Base-by-base conservation (phyloP, 1,139 yeast species). In the Blastobotrys illinoisensis region DNA sequence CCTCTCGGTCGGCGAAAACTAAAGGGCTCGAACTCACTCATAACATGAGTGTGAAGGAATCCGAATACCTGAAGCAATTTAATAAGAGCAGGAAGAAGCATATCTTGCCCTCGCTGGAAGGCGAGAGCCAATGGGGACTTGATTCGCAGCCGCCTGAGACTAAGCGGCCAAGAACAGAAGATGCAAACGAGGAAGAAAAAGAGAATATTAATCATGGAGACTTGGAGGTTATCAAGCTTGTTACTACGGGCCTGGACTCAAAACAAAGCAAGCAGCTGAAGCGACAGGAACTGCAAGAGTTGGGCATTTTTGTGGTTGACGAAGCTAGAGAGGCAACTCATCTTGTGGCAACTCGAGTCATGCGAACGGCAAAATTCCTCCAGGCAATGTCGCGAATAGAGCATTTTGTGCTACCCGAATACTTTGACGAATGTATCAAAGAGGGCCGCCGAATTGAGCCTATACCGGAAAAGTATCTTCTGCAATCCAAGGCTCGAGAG, bases 281-380 rank as follows among this genome's bases (percentile, higher is more conserved):
- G 49, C 52, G 56, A 43, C 24, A 21, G 16, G 18, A 43, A 5
- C 44, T 46, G 11, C 40, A 36, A 16, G 19, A 19, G 2, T 9
- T 52, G 13, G 50, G 46, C 11, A 43, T 54, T 21, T 36, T 59
- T 5, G 53, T 57, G 47, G 44, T 65, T 9, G 66, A 66, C 20
- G 65, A 67, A n/a, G 67, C 73, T 1, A 56, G 55, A 2, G 59
- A 48, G 2, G 72, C 72, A 3, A 65, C 71, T 0, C 66, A 68
- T 43, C 56, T 75, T 11, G 68, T 91, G 16, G 93, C 97, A 0
- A 96, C 97, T 1, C 82, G 83, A 58, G 77, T 86, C 11, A 69
- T 86, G 62, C 78, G 98, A 60, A 93, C 98, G 0, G 96, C 87
- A 57, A 93, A 93, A 70, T 91, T 91, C 65, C 75, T 93, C 40